Evolutionary conservation across 2,329 filamentous ascomycete genomes (phyloP), one percentile per base, ranked within the genome.

Genomic region (Cordyceps cicadae): DNA sequence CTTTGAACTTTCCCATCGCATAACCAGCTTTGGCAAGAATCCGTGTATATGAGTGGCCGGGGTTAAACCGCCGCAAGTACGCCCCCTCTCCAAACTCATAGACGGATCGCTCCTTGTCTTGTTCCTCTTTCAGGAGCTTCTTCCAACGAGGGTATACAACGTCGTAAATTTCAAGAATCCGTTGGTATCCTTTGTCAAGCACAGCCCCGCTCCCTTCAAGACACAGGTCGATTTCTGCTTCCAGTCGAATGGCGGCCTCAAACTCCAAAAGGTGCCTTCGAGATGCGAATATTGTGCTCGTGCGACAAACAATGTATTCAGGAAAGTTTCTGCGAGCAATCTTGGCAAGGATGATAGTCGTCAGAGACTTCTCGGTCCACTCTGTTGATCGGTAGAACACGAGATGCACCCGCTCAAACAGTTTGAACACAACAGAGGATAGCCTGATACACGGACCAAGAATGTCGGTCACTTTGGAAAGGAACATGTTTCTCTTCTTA

Each of bases 351-450:
- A 99, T 96, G 59, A 97, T 93, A 0, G 92, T 93, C 1, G 91
- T 97, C 15, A 99, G 77, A 1, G 93, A 97, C 72, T 96, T 97
- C 68, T 97, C 93, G 0, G 92, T 96, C 94, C 94, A 99, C 71
- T 96, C 90, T 0, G 91, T 95, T 11, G 92, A 97, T 62, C 93
- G 83, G 72, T 97, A 97, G 72, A 97, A 99, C 32, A 99, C 92
- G 2, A 99, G 77, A 74, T 97, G 94, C 0, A 97, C 92, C 29
- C 94, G 85, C 72, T 97, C 92, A 68, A 99, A 99, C 0, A 99
- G 81, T 67, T 87, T 90, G 64, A 92, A 82, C 0, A 87, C 81
- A 0, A 83, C 75, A 0, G 87, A 75, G 0, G 90, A 90, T 14
- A 99, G 82, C 43, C 93, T 82, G 63, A 97, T 87, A 65, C 92